Conservation (phyloP, 1,284 basidiomycete species). For the Trichosporon coremiiforme region DNA sequence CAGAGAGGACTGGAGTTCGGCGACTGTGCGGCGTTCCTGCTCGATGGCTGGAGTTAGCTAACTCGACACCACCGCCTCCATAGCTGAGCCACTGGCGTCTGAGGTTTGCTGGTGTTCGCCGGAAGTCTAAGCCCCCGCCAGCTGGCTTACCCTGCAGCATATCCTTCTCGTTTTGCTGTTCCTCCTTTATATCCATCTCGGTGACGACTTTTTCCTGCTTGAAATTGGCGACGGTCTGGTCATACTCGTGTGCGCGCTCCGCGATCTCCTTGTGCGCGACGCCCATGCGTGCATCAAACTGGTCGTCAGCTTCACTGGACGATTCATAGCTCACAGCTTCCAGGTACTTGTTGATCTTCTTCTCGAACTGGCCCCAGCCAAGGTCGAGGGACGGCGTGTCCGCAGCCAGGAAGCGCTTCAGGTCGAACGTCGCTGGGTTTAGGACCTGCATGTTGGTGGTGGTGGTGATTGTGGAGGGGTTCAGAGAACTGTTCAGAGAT, state of each 20-base stretch:
- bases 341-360: conserved; percentile 46
- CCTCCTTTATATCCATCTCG: conserved; percentile 47
- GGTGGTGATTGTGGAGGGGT: background rate
- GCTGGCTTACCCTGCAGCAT: conserved; percentile 54
- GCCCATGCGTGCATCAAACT: conserved; percentile 42
- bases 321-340: conserved; percentile 37
- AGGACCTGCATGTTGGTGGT: conserved; percentile 5
- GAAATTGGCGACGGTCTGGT: background rate
- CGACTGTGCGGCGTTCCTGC: conserved; percentile 43
- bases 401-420: background rate
- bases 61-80: no score
- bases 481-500: background rate
- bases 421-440: conserved; percentile 11
- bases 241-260: background rate
- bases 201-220: conserved; percentile 46
- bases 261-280: conserved; percentile 5
- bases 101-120: no score
- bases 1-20: conserved; percentile 43
- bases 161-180: conserved; percentile 49
- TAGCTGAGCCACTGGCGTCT: no score
- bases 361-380: conserved; percentile 47
- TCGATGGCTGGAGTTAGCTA: conserved; percentile 41
- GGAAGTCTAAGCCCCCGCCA: no score
- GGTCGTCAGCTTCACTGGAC: background rate
- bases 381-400: conserved; percentile 39